These are phyloP conservation scores for Tolypocladium sp. DNA, from an alignment of 2,329 filamentous ascomycete genomes.

Conservation along the genomic window DNA sequence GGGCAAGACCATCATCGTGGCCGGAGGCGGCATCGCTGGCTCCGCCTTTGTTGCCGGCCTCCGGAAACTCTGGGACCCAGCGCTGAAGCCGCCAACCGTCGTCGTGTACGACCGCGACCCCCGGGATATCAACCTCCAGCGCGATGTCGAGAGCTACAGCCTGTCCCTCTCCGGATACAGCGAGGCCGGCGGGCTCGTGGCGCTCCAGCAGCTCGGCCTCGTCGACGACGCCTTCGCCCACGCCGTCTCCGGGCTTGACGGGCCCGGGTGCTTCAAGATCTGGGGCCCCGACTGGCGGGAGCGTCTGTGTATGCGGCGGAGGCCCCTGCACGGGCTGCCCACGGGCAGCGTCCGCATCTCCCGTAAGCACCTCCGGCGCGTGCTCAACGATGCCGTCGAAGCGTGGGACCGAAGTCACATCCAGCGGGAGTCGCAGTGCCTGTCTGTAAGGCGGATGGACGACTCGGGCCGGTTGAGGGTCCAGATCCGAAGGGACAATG, in stretches of 20 bases:
- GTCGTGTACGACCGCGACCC: slow-evolving; percentile 32
- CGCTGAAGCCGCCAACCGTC: slow-evolving; percentile 20
- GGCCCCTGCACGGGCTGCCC: slow-evolving; percentile 23
- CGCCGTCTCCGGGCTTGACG: slow-evolving; percentile 19
- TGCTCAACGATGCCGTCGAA: slow-evolving; percentile 19
- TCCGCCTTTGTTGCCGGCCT: slow-evolving; percentile 31
- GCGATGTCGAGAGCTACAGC: slow-evolving; percentile 25
- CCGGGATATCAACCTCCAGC: slow-evolving; percentile 14
- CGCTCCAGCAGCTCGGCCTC: slow-evolving; percentile 27
- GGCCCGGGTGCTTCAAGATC: slow-evolving; percentile 25
- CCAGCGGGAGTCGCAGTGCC: slow-evolving; percentile 16
- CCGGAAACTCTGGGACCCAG: slow-evolving; percentile 25
- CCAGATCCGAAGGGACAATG: slow-evolving; percentile 3
- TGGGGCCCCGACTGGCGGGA: slow-evolving; percentile 29
- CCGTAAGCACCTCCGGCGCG: slow-evolving; percentile 23
- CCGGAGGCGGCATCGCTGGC: slow-evolving; percentile 34
- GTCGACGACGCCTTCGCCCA: slow-evolving; percentile 21
- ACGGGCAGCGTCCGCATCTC: slow-evolving; percentile 25
- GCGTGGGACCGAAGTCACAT: slow-evolving; percentile 8
- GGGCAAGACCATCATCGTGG: slow-evolving; percentile 31
- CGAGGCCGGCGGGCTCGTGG: slow-evolving; percentile 23
- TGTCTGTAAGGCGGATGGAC: slow-evolving; percentile 10
- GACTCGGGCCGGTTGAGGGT: slow-evolving; percentile 14
- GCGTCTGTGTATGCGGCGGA: slow-evolving; percentile 19
- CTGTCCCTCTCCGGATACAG: slow-evolving; percentile 27